Conservation (phyloP, 352 stramenopile species). For the Phytophthora brassicae region DNA sequence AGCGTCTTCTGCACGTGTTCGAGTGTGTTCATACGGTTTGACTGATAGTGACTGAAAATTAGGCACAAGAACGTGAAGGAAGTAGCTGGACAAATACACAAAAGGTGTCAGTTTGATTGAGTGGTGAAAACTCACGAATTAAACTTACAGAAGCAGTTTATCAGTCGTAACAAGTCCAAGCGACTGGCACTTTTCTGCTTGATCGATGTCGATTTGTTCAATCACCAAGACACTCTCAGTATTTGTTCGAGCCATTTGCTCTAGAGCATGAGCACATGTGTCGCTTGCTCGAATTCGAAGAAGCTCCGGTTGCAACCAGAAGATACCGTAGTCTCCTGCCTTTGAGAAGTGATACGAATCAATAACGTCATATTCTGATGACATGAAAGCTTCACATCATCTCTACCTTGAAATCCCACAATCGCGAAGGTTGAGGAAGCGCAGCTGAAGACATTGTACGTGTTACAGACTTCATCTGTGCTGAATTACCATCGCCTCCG, state of each 20-base stretch:
- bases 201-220: conserved; percentile 4
- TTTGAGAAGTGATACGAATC: conserved; percentile 7
- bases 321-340: conserved; percentile 42
- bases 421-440: conserved; percentile 20
- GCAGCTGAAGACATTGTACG: conserved; percentile 25
- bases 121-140: not conserved
- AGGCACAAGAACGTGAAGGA: conserved; percentile 32
- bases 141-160: conserved; percentile 45
- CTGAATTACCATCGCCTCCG: conserved; percentile 1
- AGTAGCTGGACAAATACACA: conserved; percentile 28
- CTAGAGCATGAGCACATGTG: conserved; percentile 36
- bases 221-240: conserved; percentile 27
- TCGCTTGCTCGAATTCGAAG: conserved; percentile 30
- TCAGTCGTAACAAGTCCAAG: conserved; percentile 38
- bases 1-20: conserved; percentile 39
- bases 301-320: conserved; percentile 45
- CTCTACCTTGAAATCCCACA: conserved; percentile 33
- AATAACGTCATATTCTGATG: not conserved
- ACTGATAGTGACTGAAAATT: conserved; percentile 12
- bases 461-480: conserved; percentile 20
- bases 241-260: conserved; percentile 30
- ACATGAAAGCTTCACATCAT: not conserved
- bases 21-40: conserved; percentile 43
- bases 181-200: conserved; percentile 19
- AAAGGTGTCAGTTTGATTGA: not conserved